A percentile compares a stretch with the other conserved stretches of the same genome.
phyloP scores from a whole-genome alignment of 2,329 filamentous ascomycete genomes.

The Fonsecaea pedrosoi region DNA sequence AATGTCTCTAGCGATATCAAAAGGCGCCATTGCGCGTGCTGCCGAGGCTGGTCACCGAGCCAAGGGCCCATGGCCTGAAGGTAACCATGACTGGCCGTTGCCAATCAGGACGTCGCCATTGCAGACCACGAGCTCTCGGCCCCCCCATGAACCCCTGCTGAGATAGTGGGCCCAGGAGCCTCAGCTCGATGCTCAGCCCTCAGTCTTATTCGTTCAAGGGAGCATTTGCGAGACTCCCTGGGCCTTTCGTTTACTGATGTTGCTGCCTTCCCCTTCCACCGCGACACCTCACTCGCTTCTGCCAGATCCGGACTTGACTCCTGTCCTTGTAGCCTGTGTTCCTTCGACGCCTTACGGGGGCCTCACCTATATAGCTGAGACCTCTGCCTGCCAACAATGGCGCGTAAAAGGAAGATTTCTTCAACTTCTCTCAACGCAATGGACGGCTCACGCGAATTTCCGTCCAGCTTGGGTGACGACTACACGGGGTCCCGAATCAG shows the following conservation, averaged over 20 bases:
- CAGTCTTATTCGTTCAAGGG: constrained; percentile 23
- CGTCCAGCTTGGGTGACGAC: constrained; percentile 15
- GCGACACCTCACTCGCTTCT: constrained; percentile 13
- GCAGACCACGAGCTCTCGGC: constrained; percentile 23
- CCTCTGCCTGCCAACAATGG: constrained; percentile 18
- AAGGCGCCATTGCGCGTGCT: constrained; percentile 11
- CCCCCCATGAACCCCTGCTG: constrained; percentile 27
- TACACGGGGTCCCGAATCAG: constrained; percentile 22
- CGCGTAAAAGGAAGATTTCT: constrained; percentile 31
- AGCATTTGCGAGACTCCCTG: constrained; percentile 16
- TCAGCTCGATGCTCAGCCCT: constrained; percentile 35
- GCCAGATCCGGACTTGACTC: neutral
- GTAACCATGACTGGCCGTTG: constrained; percentile 6
- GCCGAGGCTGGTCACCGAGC: constrained; percentile 24
- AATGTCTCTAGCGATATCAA: constrained; percentile 11
- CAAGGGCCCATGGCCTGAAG: constrained; percentile 24
- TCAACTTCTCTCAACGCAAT: constrained; percentile 32
- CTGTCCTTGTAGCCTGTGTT: constrained; percentile 10
- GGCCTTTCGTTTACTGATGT: constrained; percentile 13
- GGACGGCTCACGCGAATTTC: constrained; percentile 25
- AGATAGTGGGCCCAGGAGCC: constrained; percentile 23
- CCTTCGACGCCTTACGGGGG: constrained; percentile 18
- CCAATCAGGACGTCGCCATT: constrained; percentile 25
- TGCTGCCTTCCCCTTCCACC: constrained; percentile 18
- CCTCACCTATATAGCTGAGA: constrained; percentile 28